Evolutionary conservation across 352 stramenopile species (phyloP), one percentile per base, ranked within the genome.

Genomic region (Pythium folliculosum): DNA sequence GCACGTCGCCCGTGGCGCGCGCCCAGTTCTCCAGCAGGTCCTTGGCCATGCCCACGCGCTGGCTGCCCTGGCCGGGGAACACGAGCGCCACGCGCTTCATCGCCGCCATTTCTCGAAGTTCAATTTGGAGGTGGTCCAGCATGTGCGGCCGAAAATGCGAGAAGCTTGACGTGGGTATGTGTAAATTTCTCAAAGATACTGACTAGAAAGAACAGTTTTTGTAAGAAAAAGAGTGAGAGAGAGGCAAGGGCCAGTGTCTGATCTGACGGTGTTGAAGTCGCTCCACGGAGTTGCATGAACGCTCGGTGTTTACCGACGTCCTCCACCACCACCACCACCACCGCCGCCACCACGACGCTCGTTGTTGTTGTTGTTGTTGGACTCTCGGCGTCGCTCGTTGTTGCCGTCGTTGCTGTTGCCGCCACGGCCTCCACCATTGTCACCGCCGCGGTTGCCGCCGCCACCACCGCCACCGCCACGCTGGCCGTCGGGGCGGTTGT

Each of bases 31-130:
- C 69, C 38, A 93, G 73, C 66, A 95, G 72, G 48, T 94, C 87
- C 56, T 78, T 82, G 13, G 71, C 77, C 86, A 95, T 95, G 43
- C 89, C 87, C 43, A 86, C 84, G 58, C 82, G 75, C 70, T 96
- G 89, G 60, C 80, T 92, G 68, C 89, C 89, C 67, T 96, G 89
- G 0, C 89, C 89, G 19, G 89, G 88, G 72, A 95, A 96, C 70
- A 92, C 81, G 32, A 94, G 83, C 65, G 80, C 84, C 44, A 84
- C 65, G 27, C 63, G 63, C 48, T 44, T 49, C 55, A 32, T 58
- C 14, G n/a, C 40, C 17, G 72, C 77, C 60, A 69, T 77, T 32
- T 19, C 3, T 54, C 43, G 5, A 32, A 32, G 27, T 32, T 32
- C 27, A 32, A 32, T 32, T 32, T 32, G 27, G 27, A 32, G 27